Evolutionary conservation across 75 land plant species (phyloP), one percentile per base, ranked within the genome.

Genomic region (Isoetes taiwanensis): DNA sequence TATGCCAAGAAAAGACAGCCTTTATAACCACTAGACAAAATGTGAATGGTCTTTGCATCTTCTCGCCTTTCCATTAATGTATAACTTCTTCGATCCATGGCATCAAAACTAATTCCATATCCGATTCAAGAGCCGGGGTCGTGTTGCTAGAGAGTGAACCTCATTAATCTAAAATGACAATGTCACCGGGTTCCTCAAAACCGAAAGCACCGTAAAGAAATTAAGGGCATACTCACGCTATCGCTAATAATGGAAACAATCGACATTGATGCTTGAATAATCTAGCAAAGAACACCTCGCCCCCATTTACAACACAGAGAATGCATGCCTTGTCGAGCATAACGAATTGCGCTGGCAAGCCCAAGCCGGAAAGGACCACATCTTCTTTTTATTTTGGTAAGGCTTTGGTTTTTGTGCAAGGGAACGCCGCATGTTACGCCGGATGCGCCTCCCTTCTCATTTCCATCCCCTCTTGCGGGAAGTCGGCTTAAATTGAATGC

Each of bases 21-120:
- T 94, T 94, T 46, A 58, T 85, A 78, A 37, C 96, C 90, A 82
- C 99, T 94, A 4, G 99, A 94, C 39, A 82, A 65, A 40, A 94
- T 71, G 68, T 94, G 99, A 2, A 94, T 69, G 10, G 61, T 71
- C 75, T 89, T 94, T 39, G 70, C 74, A 4, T 84, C 64, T 30
- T 76, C 69, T 55, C 12, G 86, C 75, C 33, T 68, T 85, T 40
- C 84, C 74, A 52, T 70, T 67, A 57, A 74, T 71, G 59, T 82
- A 89, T 17, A 84, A 33, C 32, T 29, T 62, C 69, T 94, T 94
- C 73, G 57, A 65, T 78, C 67, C 50, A 67, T 70, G 4, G 69
- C 86, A 17, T 86, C 79, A 76, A 70, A 81, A 50, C 90, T 88
- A 82, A 80, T 75, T 1, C 82, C 96, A 72, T 80, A 94, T 24